Percentiles rank a stretch among this genome's conserved stretches.
Evolutionary conservation across 2,329 filamentous ascomycete genomes (phyloP).

Genomic region (Cytospora chrysosperma): DNA sequence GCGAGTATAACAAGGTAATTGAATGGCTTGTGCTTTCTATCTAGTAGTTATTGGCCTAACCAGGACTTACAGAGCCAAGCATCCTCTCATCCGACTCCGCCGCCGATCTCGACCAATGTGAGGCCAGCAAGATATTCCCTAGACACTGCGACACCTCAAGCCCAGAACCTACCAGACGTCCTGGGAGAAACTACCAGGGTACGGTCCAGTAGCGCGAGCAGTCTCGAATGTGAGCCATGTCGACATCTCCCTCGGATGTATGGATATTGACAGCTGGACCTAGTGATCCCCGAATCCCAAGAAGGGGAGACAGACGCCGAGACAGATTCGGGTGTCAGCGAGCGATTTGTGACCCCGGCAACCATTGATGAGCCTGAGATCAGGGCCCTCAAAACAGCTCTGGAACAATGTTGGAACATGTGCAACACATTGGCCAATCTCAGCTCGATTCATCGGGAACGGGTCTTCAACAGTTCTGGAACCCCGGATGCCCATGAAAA

Average conservation of each 20-base stretch:
- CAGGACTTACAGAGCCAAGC: conserved; percentile 28
- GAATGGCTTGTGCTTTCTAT: neutral
- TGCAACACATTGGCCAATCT: conserved; percentile 87
- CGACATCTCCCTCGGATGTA: neutral
- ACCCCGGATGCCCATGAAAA: conserved; percentile 78
- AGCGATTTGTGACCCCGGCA: conserved; percentile 42
- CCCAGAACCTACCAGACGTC: conserved; percentile 78
- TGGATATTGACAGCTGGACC: conserved; percentile 30
- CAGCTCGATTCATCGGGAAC: conserved; percentile 78
- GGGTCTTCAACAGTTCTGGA: conserved; percentile 73
- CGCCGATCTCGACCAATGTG: conserved; percentile 74
- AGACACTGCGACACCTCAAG: conserved; percentile 74
- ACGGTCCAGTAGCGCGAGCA: conserved; percentile 68
- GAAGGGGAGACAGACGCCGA: conserved; percentile 54
- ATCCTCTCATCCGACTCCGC: conserved; percentile 56
- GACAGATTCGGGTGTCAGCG: conserved; percentile 53
- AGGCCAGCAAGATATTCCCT: conserved; percentile 63
- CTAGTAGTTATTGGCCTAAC: neutral
- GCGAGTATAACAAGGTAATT: conserved; percentile 38
- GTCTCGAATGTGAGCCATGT: conserved; percentile 68
- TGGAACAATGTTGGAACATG: conserved; percentile 89
- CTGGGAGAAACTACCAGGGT: conserved; percentile 53
- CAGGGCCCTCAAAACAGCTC: conserved; percentile 67
- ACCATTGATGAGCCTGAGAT: conserved; percentile 54
- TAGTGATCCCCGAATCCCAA: conserved; percentile 51